Percentiles rank a stretch among this genome's conserved stretches.
Conservation (phyloP, 768 basidiomycete species). For the Mycena chlorophos region DNA sequence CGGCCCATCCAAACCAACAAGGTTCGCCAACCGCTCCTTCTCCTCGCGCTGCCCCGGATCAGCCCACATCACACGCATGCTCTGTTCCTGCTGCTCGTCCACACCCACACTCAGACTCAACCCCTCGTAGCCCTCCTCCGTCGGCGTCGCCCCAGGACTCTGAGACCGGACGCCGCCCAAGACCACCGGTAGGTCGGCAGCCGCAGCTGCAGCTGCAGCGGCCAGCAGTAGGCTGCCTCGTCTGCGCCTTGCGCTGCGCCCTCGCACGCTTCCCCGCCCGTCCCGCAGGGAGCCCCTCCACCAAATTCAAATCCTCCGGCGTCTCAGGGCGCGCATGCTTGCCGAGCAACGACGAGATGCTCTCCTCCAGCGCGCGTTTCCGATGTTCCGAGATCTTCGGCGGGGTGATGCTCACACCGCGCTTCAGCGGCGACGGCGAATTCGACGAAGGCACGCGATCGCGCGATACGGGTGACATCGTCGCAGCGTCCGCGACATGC, state of each 20-base stretch:
- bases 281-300: slow-evolving; percentile 10
- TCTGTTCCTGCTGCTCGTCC: slow-evolving; percentile 38
- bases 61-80: slow-evolving; percentile 63
- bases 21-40: slow-evolving; percentile 55
- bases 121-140: slow-evolving; percentile 32
- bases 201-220: slow-evolving; percentile 23
- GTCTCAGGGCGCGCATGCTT: slow-evolving; percentile 51
- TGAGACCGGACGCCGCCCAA: slow-evolving; percentile 16
- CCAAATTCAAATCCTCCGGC: slow-evolving; percentile 36
- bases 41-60: slow-evolving; percentile 66
- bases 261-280: slow-evolving; percentile 40
- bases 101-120: slow-evolving; percentile 23
- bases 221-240: slow-evolving; percentile 39
- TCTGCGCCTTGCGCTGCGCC: slow-evolving; percentile 39
- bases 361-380: slow-evolving; percentile 65
- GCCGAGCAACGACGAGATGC: slow-evolving; percentile 66
- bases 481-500: neutral
- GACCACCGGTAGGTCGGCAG: slow-evolving; percentile 18
- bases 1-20: slow-evolving; percentile 47
- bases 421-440: slow-evolving; percentile 39
- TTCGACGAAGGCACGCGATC: slow-evolving; percentile 59
- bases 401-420: slow-evolving; percentile 34
- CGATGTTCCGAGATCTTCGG: slow-evolving; percentile 48
- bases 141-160: slow-evolving; percentile 22
- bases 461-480: slow-evolving; percentile 7